Conservation (phyloP, 176 grass and related monocot species). For the Musa schizocarpa region DNA sequence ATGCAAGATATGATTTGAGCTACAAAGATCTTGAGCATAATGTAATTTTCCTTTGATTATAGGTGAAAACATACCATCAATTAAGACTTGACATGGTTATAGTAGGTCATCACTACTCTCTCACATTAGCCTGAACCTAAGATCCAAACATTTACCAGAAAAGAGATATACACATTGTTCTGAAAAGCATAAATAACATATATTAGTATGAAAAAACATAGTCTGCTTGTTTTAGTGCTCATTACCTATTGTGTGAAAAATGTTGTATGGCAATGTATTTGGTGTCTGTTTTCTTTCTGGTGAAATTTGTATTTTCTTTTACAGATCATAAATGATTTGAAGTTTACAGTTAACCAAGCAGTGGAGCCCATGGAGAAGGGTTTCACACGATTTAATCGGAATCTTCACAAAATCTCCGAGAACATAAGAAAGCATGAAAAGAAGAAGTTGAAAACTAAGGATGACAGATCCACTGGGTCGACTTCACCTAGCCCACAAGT, state of each 20-base stretch:
- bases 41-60: too few species aligned
- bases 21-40: too few species aligned
- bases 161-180: neutral
- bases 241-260: neutral
- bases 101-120: neutral
- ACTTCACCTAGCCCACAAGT: constrained; percentile 34
- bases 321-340: constrained; percentile 95
- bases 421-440: constrained; percentile 79
- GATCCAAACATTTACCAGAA: neutral
- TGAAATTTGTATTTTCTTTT: neutral
- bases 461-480: constrained; percentile 63
- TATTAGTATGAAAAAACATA: neutral
- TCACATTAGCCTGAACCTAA: neutral
- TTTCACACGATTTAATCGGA: constrained; percentile 49
- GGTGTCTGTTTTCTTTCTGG: neutral
- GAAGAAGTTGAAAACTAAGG: constrained; percentile 46
- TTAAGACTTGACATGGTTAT: neutral
- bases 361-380: constrained; percentile 65
- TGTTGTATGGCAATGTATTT: neutral
- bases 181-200: neutral
- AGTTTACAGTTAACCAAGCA: constrained; percentile 82
- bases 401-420: constrained; percentile 69
- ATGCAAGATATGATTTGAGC: too few species aligned
- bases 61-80: too few species aligned
- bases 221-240: neutral